Evolutionary conservation across 75 land plant species (phyloP).

Genomic region (Sequoia sempervirens): DNA sequence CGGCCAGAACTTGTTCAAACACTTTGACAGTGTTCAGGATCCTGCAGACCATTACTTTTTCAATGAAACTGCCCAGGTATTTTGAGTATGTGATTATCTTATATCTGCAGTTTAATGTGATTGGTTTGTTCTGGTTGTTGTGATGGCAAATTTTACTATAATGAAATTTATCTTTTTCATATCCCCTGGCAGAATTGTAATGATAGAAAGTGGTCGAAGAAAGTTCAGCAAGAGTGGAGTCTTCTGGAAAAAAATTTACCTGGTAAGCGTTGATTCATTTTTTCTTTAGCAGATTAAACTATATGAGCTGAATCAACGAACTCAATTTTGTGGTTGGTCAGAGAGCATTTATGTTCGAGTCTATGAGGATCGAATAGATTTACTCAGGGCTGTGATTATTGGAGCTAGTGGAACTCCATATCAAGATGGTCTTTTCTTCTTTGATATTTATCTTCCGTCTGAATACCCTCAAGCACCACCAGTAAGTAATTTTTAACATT

Average conservation of each 20-base stretch:
- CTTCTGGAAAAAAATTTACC: constrained; percentile 91
- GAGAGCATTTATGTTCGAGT: constrained; percentile 80
- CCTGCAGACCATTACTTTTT: constrained; percentile 69
- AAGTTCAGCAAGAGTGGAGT: constrained; percentile 92
- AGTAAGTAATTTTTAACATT: constrained; percentile 30
- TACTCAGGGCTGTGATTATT: constrained; percentile 78
- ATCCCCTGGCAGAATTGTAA: constrained; percentile 32
- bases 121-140: constrained; percentile 1
- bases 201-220: constrained; percentile 78
- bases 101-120: not conserved
- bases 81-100: not conserved
- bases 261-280: constrained; percentile 37
- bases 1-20: constrained; percentile 38
- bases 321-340: constrained; percentile 17
- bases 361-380: constrained; percentile 88
- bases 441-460: constrained; percentile 72
- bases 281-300: not conserved
- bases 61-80: constrained; percentile 45
- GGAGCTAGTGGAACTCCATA: constrained; percentile 93
- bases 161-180: not conserved
- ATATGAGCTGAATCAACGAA: not conserved
- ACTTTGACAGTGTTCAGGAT: constrained; percentile 73
- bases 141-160: not conserved
- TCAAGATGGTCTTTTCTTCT: constrained; percentile 93
- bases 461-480: constrained; percentile 75